Conservation (phyloP, 2,329 filamentous ascomycete species). For the Aspergillus ustus region DNA sequence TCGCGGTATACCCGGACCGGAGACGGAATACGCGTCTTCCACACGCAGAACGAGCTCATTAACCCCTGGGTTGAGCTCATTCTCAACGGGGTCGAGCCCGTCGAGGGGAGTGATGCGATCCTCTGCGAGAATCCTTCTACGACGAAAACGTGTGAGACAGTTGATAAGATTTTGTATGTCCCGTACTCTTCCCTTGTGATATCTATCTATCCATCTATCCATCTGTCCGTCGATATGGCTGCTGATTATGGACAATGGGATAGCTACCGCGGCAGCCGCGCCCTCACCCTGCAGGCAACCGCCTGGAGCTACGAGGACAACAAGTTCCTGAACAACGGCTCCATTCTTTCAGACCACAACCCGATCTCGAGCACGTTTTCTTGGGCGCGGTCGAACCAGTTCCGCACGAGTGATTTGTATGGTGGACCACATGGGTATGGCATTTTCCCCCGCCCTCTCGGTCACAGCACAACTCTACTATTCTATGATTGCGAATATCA, state of each 20-base stretch:
- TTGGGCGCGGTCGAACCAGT: conserved; percentile 55
- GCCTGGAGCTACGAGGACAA: conserved; percentile 55
- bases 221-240: too few species aligned
- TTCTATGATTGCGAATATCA: too few species aligned
- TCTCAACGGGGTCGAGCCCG: conserved; percentile 53
- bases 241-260: not conserved
- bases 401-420: conserved; percentile 42
- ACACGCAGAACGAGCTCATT: conserved; percentile 56
- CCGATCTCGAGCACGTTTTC: conserved; percentile 50
- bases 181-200: not conserved
- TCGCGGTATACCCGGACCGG: conserved; percentile 63
- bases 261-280: conserved; percentile 37
- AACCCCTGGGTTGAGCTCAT: conserved; percentile 66
- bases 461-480: too few species aligned
- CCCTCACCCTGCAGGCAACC: conserved; percentile 58
- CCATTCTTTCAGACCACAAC: conserved; percentile 67
- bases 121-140: conserved; percentile 64
- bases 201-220: not conserved
- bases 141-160: conserved; percentile 63
- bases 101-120: conserved; percentile 39
- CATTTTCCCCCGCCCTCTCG: not conserved
- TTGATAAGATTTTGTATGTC: conserved; percentile 66
- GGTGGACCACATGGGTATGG: conserved; percentile 33
- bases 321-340: conserved; percentile 64
- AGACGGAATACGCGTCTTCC: conserved; percentile 59